Evolutionary conservation across 257 asterid genomes (phyloP), one percentile per base, ranked within the genome.

Genomic region (Eucommia ulmoides): DNA sequence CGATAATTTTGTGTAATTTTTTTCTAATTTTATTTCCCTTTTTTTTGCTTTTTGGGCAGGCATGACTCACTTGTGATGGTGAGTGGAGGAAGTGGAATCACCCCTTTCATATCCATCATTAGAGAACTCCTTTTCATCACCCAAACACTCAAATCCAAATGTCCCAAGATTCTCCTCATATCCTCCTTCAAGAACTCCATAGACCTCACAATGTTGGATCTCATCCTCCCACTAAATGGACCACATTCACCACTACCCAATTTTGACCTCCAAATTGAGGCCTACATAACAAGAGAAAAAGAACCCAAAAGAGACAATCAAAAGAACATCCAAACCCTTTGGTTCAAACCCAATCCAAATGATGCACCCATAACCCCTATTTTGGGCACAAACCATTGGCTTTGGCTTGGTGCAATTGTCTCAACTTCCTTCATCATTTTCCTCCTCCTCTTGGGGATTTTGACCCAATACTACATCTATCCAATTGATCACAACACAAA

Each of bases 31-130:
- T n/a, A n/a, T n/a, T n/a, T n/a, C n/a, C n/a, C n/a, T n/a, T n/a
- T n/a, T n/a, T n/a, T n/a, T n/a, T n/a, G n/a, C n/a, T n/a, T n/a
- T n/a, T n/a, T n/a, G n/a, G n/a, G 25, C 65, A 88, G 97, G 61
- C 93, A 89, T 19, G 93, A 89, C 0, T 49, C 71, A 8, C 50
- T 89, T 22, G 78, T 89, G 26, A 78, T 89, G 93, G 69, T 85
- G 17, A 78, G 98, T 52, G 98, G 98, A 52, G 98, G 98, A 8
- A 89, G 98, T 45, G 96, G 98, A 3, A 49, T 89, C 35, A 82
- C 98, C 0, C 98, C 98, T 0, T 85, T 89, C 66, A 76, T 85
- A 60, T 89, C 96, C 61, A 76, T 85, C 38, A 68, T 82, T 23
- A 66, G 96, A 12, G 96, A 89, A 21, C 66, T 89, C 19, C 74